Percentiles rank a stretch among this genome's conserved stretches.
phyloP scores from a whole-genome alignment of 345 rosid species.

The Eucalyptus dawsonii region DNA sequence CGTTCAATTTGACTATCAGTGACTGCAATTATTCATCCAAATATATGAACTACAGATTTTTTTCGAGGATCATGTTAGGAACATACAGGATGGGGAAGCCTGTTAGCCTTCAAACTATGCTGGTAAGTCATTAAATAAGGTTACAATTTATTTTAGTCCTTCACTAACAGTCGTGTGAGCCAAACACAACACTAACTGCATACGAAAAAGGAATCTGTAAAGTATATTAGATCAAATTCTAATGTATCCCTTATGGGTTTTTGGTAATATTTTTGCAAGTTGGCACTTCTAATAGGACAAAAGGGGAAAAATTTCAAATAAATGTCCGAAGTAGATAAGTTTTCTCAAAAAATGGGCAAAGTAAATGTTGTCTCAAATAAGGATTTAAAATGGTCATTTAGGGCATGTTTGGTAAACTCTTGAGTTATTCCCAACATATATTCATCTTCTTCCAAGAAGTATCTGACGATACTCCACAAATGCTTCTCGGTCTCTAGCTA shows the following conservation, averaged over 20 bases:
- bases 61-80: conserved; percentile 69
- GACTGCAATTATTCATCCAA: neutral
- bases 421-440: no score
- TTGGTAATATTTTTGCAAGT: conserved; percentile 16
- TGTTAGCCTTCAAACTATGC: conserved; percentile 48
- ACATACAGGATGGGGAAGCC: conserved; percentile 61
- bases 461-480: no score
- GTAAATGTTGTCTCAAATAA: neutral
- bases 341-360: neutral
- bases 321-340: no score
- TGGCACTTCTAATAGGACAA: conserved; percentile 37
- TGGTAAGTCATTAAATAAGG: conserved; percentile 21
- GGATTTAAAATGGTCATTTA: neutral
- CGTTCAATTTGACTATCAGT: neutral
- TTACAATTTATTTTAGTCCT: neutral
- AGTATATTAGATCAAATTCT: neutral
- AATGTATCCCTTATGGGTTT: neutral
- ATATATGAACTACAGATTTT: conserved; percentile 29
- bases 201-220: neutral
- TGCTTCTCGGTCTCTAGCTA: no score
- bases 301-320: neutral
- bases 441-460: no score
- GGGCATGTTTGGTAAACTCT: no score
- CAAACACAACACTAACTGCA: neutral
- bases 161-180: neutral